phyloP scores from a whole-genome alignment of 2,329 filamentous ascomycete species.

The Malbranchea zuffiana region DNA sequence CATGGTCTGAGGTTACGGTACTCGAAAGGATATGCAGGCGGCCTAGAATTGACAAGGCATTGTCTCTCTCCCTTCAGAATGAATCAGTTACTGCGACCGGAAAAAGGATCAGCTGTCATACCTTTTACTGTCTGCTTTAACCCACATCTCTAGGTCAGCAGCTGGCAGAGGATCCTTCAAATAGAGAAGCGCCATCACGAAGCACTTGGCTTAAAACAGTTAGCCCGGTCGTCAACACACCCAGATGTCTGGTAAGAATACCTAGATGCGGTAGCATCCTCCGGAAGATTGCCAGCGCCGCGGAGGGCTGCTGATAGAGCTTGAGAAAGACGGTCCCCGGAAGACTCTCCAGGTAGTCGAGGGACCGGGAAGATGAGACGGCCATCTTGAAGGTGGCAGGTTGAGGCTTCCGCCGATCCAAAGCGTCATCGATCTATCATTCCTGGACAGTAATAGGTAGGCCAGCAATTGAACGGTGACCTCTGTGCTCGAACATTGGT shows the following conservation, averaged over 20 bases:
- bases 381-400: slow-evolving; percentile 35
- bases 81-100: slow-evolving; percentile 4
- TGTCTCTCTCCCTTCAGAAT: slow-evolving; percentile 58
- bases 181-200: slow-evolving; percentile 93
- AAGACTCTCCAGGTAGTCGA: slow-evolving; percentile 88
- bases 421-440: slow-evolving; percentile 14
- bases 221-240: slow-evolving; percentile 8
- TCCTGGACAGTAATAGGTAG: not conserved
- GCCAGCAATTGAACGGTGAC: too few species aligned
- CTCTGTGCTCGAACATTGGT: too few species aligned
- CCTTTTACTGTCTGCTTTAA: slow-evolving; percentile 56
- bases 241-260: slow-evolving; percentile 28
- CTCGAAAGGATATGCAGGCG: slow-evolving; percentile 77
- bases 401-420: slow-evolving; percentile 9
- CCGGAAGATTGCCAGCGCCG: slow-evolving; percentile 86
- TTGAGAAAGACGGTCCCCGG: slow-evolving; percentile 80
- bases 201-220: slow-evolving; percentile 61
- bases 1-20: slow-evolving; percentile 47
- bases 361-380: slow-evolving; percentile 49
- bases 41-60: slow-evolving; percentile 68
- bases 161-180: slow-evolving; percentile 69
- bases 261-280: slow-evolving; percentile 91
- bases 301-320: slow-evolving; percentile 92
- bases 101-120: slow-evolving; percentile 27
- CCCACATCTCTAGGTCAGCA: slow-evolving; percentile 76